Evolutionary conservation across 805 yeast genomes (phyloP).

Genomic region (Pichia deserticola): DNA sequence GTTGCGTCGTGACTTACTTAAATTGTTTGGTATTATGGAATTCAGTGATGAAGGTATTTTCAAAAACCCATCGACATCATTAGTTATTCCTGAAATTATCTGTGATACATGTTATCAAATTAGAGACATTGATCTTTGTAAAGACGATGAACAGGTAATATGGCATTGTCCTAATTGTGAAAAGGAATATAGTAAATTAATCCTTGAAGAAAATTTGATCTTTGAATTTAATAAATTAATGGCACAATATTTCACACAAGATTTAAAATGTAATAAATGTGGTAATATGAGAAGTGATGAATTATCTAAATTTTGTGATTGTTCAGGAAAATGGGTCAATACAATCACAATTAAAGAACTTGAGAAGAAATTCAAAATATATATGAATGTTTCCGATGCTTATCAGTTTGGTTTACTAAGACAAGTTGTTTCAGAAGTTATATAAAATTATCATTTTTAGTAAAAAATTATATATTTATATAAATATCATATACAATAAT

Average conservation of each 20-base stretch:
- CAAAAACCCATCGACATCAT: conserved; percentile 63
- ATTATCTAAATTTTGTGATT: conserved; percentile 67
- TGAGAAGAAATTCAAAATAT: conserved; percentile 38
- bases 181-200: conserved; percentile 53
- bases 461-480: neutral
- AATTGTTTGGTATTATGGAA: conserved; percentile 72
- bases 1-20: conserved; percentile 65
- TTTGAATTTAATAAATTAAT: conserved; percentile 50
- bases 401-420: conserved; percentile 55
- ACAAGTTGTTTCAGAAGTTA: conserved; percentile 24
- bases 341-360: conserved; percentile 42
- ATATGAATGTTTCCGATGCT: conserved; percentile 48
- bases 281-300: conserved; percentile 56
- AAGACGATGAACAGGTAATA: conserved; percentile 43
- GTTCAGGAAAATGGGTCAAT: conserved; percentile 82
- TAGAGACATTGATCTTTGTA: conserved; percentile 76
- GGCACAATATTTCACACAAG: conserved; percentile 68
- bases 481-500: neutral
- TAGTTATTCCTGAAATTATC: conserved; percentile 57
- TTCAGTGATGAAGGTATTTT: conserved; percentile 72
- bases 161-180: conserved; percentile 67
- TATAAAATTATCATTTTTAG: neutral
- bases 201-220: conserved; percentile 74
- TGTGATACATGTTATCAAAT: conserved; percentile 76
- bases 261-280: conserved; percentile 75